These are phyloP conservation scores for Aspergillus taichungensis DNA, from an alignment of 495 filamentous ascomycete species.

Conservation along the genomic window DNA sequence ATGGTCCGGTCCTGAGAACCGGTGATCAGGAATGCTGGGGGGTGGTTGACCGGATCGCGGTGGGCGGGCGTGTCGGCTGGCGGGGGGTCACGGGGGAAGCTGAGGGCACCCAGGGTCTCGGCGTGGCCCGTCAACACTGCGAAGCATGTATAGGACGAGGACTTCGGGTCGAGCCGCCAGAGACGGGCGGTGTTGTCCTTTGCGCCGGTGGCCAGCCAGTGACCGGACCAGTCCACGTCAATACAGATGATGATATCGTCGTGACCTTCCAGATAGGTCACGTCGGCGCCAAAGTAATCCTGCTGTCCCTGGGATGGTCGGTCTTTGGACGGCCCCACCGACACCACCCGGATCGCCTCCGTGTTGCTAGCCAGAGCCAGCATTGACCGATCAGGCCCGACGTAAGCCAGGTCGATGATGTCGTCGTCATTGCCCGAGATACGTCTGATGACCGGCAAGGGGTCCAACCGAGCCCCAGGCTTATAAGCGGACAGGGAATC, in stretches of 20 bases:
- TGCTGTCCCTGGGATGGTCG: conserved; percentile 21
- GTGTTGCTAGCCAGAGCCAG: conserved; percentile 92
- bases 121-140: conserved; percentile 83
- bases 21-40: conserved; percentile 76
- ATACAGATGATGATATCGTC: conserved; percentile 93
- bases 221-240: conserved; percentile 89
- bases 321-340: conserved; percentile 39
- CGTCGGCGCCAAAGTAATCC: conserved; percentile 79
- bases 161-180: conserved; percentile 77
- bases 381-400: conserved; percentile 67
- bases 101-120: conserved; percentile 88
- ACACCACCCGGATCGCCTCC: conserved; percentile 83
- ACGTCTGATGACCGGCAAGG: conserved; percentile 50
- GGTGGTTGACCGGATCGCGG: conserved; percentile 60
- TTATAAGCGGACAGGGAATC: conserved; percentile 27
- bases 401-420: conserved; percentile 84
- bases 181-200: conserved; percentile 94
- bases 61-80: conserved; percentile 54
- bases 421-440: conserved; percentile 97
- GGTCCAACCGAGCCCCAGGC: conserved; percentile 28
- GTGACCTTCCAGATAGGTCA: conserved; percentile 77
- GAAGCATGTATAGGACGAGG: conserved; percentile 66
- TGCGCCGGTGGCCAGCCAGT: conserved; percentile 91
- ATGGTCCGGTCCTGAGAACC: conserved; percentile 92
- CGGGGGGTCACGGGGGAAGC: conserved; percentile 62